Evolutionary conservation across 2,329 filamentous ascomycete genomes (phyloP).

Genomic region (Fusarium sp.): DNA sequence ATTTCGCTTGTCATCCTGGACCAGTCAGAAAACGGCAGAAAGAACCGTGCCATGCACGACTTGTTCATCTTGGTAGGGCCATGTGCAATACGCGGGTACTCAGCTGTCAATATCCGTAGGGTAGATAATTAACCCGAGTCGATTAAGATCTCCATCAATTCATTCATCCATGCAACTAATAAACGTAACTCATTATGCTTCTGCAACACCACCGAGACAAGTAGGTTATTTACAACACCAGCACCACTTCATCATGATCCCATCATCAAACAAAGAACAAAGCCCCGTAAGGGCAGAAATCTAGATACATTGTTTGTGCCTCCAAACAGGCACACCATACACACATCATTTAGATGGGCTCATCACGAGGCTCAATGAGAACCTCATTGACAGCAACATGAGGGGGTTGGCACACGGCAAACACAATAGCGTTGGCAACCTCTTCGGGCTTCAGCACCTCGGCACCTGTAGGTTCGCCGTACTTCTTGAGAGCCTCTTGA

Average conservation of each 20-base stretch:
- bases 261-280: slow-evolving; percentile 27
- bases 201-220: slow-evolving; percentile 2
- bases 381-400: slow-evolving; percentile 87
- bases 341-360: slow-evolving; percentile 69
- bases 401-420: slow-evolving; percentile 78
- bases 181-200: background rate
- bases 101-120: background rate
- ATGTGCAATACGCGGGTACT: background rate
- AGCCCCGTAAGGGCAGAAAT: slow-evolving; percentile 33
- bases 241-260: slow-evolving; percentile 38
- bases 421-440: slow-evolving; percentile 79
- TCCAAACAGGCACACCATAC: slow-evolving; percentile 8
- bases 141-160: slow-evolving; percentile 23
- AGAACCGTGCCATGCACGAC: background rate
- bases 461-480: slow-evolving; percentile 79
- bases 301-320: slow-evolving; percentile 23
- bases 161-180: background rate
- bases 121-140: slow-evolving; percentile 4
- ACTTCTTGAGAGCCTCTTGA: slow-evolving; percentile 81
- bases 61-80: background rate
- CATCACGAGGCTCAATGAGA: slow-evolving; percentile 81
- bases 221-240: slow-evolving; percentile 27
- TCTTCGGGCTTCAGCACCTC: slow-evolving; percentile 81
- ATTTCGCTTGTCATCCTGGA: slow-evolving; percentile 7
- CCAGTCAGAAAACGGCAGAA: slow-evolving; percentile 16